These are phyloP conservation scores for Sphaerulina vaccinii DNA, from an alignment of 2,329 filamentous ascomycete species.

Conservation along the genomic window DNA sequence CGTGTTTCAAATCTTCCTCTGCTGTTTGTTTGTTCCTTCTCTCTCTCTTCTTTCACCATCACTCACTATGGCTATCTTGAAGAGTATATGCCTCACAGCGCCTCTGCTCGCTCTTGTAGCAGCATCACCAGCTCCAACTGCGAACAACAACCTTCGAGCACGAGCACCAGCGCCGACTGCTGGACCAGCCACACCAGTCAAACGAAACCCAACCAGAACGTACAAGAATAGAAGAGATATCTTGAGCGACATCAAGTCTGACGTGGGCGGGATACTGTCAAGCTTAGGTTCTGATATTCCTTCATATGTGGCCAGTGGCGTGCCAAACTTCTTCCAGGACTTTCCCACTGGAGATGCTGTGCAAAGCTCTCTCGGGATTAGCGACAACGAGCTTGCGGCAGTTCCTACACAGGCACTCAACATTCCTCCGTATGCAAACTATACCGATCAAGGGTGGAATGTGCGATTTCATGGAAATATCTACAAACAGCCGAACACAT, in stretches of 20 bases:
- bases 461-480: conserved; percentile 75
- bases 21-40: neutral
- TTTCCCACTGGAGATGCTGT: conserved; percentile 61
- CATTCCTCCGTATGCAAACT: conserved; percentile 67
- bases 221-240: conserved; percentile 48
- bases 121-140: conserved; percentile 26
- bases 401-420: conserved; percentile 70
- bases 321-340: conserved; percentile 66
- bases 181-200: conserved; percentile 45
- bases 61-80: conserved; percentile 7
- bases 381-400: conserved; percentile 58
- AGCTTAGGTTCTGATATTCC: conserved; percentile 57
- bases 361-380: conserved; percentile 60
- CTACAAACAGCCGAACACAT: conserved; percentile 74
- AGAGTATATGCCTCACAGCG: conserved; percentile 30
- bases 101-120: conserved; percentile 30
- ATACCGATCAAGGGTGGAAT: conserved; percentile 75
- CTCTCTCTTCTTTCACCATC: neutral
- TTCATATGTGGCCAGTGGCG: conserved; percentile 59
- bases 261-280: conserved; percentile 43
- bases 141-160: conserved; percentile 20
- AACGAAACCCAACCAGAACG: conserved; percentile 44
- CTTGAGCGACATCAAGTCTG: conserved; percentile 51
- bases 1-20: neutral
- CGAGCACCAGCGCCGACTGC: conserved; percentile 51